Evolutionary conservation across 345 rosid genomes (phyloP).

Genomic region (Citrus unshiu): DNA sequence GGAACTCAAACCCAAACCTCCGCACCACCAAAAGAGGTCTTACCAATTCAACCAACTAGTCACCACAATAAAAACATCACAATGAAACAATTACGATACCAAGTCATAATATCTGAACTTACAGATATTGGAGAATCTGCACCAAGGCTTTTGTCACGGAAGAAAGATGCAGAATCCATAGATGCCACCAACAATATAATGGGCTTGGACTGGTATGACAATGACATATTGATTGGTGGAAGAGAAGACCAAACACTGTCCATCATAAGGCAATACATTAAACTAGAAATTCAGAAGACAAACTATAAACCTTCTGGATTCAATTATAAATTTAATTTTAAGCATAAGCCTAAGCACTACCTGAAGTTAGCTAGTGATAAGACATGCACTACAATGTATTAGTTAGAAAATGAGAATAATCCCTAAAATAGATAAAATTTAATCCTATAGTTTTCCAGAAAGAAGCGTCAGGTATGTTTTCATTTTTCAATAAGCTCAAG

Average conservation of each 20-base stretch:
- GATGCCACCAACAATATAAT: conserved; percentile 69
- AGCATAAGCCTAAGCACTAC: background rate
- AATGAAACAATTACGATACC: conserved; percentile 11
- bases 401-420: background rate
- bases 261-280: conserved; percentile 46
- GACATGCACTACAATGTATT: background rate
- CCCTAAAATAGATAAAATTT: background rate
- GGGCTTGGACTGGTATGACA: conserved; percentile 55
- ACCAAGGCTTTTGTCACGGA: conserved; percentile 89
- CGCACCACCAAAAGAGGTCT: background rate
- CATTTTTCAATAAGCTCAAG: background rate
- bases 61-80: background rate
- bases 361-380: background rate
- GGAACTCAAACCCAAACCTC: background rate
- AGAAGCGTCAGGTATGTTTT: background rate
- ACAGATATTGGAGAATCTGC: conserved; percentile 97
- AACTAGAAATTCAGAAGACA: conserved; percentile 16
- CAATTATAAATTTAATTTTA: background rate
- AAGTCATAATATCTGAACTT: conserved; percentile 29
- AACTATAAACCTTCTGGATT: background rate
- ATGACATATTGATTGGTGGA: conserved; percentile 66
- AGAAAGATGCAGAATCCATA: conserved; percentile 95
- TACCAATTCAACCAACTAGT: background rate
- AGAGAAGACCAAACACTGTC: conserved; percentile 99
- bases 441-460: background rate